phyloP scores from a whole-genome alignment of 2,329 filamentous ascomycete genomes.

The Beauveria bassiana region DNA sequence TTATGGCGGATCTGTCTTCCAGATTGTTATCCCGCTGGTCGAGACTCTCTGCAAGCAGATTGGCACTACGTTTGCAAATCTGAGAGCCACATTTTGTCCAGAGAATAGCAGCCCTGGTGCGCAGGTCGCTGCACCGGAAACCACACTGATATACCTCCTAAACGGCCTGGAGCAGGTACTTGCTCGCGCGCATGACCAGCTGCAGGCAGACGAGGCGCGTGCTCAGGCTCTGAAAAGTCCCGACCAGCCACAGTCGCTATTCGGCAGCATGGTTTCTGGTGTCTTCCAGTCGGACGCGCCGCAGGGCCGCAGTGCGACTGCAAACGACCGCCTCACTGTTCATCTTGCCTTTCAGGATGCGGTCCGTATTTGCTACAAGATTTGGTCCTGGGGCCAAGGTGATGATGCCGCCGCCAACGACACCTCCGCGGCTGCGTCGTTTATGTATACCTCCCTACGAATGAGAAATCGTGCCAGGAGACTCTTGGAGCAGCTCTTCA shows the following conservation, averaged over 20 bases:
- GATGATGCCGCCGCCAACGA: constrained; percentile 54
- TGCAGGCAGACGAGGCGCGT: constrained; percentile 68
- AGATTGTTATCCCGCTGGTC: constrained; percentile 82
- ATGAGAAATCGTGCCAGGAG: constrained; percentile 85
- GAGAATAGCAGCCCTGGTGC: constrained; percentile 15
- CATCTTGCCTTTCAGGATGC: constrained; percentile 95
- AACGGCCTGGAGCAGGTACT: constrained; percentile 88
- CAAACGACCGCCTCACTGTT: constrained; percentile 88
- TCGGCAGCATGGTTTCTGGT: constrained; percentile 89
- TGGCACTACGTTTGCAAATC: constrained; percentile 58
- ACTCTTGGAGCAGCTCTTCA: constrained; percentile 86
- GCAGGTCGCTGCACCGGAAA: constrained; percentile 46
- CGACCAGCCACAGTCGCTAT: constrained; percentile 78
- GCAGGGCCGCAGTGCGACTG: constrained; percentile 73
- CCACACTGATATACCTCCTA: constrained; percentile 75
- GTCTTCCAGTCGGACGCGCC: constrained; percentile 75
- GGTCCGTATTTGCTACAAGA: constrained; percentile 81
- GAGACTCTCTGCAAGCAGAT: constrained; percentile 83
- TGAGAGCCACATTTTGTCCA: constrained; percentile 56
- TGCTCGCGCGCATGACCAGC: constrained; percentile 75
- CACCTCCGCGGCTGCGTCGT: constrained; percentile 65
- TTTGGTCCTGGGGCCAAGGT: constrained; percentile 87
- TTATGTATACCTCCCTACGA: constrained; percentile 81
- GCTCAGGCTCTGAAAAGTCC: constrained; percentile 65
- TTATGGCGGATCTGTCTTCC: constrained; percentile 78